Percentiles rank a stretch among this genome's conserved stretches.
These are phyloP conservation scores for Saccharomyces eubayanus DNA, from an alignment of 805 yeast genomes.

Conservation along the genomic window DNA sequence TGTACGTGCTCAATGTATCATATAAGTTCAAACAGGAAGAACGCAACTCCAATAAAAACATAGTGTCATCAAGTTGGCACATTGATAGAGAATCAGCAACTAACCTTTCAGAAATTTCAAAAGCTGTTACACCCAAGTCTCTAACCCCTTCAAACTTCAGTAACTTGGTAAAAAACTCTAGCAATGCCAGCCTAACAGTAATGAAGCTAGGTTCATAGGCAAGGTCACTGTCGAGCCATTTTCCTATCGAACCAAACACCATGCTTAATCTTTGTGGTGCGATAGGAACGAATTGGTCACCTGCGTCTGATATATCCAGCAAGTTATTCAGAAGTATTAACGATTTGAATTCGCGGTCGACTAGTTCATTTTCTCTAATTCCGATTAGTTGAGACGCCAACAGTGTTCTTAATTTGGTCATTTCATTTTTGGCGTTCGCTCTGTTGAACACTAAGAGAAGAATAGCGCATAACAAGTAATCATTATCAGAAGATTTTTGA, in stretches of 20 bases:
- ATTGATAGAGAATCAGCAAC: conserved; percentile 28
- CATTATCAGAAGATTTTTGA: conserved; percentile 29
- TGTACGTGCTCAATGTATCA: conserved; percentile 24
- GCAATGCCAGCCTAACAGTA: conserved; percentile 42
- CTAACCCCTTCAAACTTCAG: conserved; percentile 29
- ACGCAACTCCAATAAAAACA: conserved; percentile 35
- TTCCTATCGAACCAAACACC: conserved; percentile 44
- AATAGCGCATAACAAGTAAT: conserved; percentile 28
- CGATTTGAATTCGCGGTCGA: conserved; percentile 37
- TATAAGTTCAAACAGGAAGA: conserved; percentile 41
- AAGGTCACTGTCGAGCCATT: conserved; percentile 55
- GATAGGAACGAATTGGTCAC: conserved; percentile 36
- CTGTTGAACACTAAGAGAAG: conserved; percentile 30
- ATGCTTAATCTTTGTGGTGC: conserved; percentile 58
- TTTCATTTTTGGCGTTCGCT: conserved; percentile 30
- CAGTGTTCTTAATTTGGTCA: conserved; percentile 49
- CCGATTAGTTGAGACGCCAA: conserved; percentile 63
- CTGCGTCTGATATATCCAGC: conserved; percentile 19
- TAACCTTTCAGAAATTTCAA: conserved; percentile 40
- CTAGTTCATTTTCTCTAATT: conserved; percentile 36
- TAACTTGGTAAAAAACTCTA: conserved; percentile 35
- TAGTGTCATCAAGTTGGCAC: conserved; percentile 31
- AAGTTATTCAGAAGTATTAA: conserved; percentile 41
- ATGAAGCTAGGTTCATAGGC: conserved; percentile 51
- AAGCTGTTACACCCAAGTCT: conserved; percentile 33